Evolutionary conservation across 345 rosid genomes (phyloP), one percentile per base, ranked within the genome.

Genomic region (Salix purpurea): DNA sequence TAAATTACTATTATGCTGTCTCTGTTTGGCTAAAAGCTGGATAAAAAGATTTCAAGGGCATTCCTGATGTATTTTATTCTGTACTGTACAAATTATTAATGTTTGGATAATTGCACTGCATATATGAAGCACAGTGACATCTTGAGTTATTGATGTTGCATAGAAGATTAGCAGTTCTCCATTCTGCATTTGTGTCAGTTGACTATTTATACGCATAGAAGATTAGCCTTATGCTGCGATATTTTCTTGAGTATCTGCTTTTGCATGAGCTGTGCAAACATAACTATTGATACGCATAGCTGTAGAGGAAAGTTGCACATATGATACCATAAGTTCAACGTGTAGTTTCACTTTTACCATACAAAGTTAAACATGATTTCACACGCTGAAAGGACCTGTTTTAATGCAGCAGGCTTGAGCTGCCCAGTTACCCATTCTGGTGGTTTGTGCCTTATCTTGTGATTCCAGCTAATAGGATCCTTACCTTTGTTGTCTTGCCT

Each of bases 361-460:
- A 7, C 6, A 4, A 48, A 36, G 23, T 18, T 21, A 36, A 21
- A n/a, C 69, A 40, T 60, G 48, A 61, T 40, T 69, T 66, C 14
- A 23, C 19, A 23, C 67, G 69, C 44, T 56, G 74, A 30, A 76
- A 42, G 69, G 72, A 42, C n/a, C 58, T 60, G 58, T 40, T 76
- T 58, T 39, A 30, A 40, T 24, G 46, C 15, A 21, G 30, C 67
- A 69, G 67, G 58, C 18, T 40, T 56, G 54, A 68, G 54, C 23
- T 14, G 34, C 60, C 46, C 56, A 14, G 46, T 21, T 58, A 26
- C 60, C n/a, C 37, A 23, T 36, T 46, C 46, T 16, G 7, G 56
- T 40, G 13, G 30, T 76, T 58, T 37, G 26, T 60, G 67, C 1
- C 32, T 32, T 32, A 48, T 24, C n/a, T 72, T 71, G 30, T n/a